A percentile compares a stretch with the other conserved stretches of the same genome.
phyloP scores from a whole-genome alignment of 2,329 filamentous ascomycete genomes.

The Phyllosticta citribraziliensis region DNA sequence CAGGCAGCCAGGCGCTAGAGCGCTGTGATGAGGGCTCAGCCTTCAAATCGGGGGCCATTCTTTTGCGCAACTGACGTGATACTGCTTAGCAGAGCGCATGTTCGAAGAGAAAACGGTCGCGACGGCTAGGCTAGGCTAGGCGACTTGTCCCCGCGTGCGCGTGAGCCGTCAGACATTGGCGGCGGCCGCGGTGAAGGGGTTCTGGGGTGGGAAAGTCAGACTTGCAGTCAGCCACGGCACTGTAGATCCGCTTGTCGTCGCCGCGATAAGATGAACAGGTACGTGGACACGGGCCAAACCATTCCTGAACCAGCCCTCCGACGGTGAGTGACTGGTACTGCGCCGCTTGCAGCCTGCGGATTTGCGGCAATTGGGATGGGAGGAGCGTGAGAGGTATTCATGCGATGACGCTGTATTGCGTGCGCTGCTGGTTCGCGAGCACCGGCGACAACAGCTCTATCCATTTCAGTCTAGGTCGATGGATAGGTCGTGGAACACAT shows the following conservation, averaged over 20 bases:
- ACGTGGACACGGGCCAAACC: not conserved
- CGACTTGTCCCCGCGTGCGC: not conserved
- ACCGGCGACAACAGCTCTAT: not conserved
- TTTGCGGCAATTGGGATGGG: not conserved
- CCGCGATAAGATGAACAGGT: not conserved
- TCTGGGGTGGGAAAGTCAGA: not conserved
- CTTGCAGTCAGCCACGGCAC: not conserved
- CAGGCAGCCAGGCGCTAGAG: not conserved
- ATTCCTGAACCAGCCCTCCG: not conserved
- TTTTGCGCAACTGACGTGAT: not conserved
- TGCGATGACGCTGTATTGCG: not conserved
- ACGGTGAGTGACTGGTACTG: not conserved
- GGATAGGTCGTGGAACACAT: not conserved
- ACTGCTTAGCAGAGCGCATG: not conserved
- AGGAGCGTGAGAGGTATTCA: not conserved
- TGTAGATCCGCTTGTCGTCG: not conserved
- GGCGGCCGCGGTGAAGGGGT: not conserved
- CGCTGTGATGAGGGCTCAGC: not conserved
- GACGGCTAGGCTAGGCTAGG: not conserved
- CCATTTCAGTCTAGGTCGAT: not conserved
- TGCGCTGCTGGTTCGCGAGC: not conserved
- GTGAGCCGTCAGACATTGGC: not conserved
- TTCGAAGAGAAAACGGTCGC: not conserved
- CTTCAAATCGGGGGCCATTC: not conserved
- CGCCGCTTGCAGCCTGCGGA: not conserved